These are phyloP conservation scores for Salix brachista DNA, from an alignment of 345 rosid species.

Conservation along the genomic window DNA sequence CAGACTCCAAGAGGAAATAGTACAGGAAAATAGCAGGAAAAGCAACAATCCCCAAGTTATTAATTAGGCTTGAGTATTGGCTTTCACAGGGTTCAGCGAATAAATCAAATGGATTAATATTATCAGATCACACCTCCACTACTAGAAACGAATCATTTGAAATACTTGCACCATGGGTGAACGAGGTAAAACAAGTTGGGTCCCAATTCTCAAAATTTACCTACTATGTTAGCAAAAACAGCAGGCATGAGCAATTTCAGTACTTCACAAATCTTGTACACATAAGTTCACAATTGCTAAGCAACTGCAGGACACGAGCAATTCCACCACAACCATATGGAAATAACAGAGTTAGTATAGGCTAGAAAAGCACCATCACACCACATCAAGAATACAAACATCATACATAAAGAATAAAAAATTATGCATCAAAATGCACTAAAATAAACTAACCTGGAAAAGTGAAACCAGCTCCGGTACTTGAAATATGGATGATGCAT, in stretches of 20 bases:
- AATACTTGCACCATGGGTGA: not conserved
- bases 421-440: not conserved
- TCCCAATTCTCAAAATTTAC: not conserved
- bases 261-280: not conserved
- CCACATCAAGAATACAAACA: not conserved
- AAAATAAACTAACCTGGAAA: conserved; percentile 56
- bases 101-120: not conserved
- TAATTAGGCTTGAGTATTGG: not conserved
- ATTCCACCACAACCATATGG: conserved; percentile 4
- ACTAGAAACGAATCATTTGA: not conserved
- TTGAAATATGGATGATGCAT: conserved; percentile 70
- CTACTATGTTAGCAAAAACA: not conserved
- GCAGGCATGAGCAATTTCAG: not conserved
- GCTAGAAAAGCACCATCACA: not conserved
- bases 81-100: not conserved
- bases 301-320: not conserved
- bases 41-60: not conserved
- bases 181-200: not conserved
- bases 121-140: not conserved
- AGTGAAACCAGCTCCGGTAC: conserved; percentile 72
- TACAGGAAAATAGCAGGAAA: not conserved
- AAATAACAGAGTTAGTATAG: conserved; percentile 1
- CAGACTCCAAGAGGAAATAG: not conserved
- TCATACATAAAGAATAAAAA: not conserved
- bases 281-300: not conserved